Conservation (phyloP, 495 filamentous ascomycete genomes). For the Xylaria castorea region DNA sequence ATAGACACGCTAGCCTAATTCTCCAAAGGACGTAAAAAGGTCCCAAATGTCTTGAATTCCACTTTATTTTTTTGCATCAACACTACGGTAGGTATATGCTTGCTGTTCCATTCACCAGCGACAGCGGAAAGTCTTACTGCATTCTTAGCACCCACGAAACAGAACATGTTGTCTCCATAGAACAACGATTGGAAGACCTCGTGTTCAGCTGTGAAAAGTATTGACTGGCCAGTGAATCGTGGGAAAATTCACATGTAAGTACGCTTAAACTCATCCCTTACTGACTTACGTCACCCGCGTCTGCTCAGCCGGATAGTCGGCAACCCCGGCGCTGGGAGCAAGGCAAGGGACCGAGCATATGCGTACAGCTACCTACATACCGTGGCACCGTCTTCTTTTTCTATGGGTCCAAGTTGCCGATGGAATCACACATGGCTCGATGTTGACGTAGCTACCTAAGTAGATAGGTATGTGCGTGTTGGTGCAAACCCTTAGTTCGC, state of each 20-base stretch:
- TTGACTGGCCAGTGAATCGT: background rate
- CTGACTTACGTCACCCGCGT: constrained; percentile 7
- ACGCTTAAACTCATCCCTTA: background rate
- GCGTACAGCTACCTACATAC: background rate
- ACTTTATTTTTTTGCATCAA: too few species aligned
- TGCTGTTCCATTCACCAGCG: too few species aligned
- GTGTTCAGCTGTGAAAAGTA: background rate
- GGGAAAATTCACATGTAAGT: background rate
- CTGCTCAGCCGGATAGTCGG: background rate
- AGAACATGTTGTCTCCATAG: background rate
- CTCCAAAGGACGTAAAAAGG: too few species aligned
- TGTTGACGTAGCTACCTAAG: background rate
- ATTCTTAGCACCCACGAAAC: background rate
- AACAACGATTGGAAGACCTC: background rate
- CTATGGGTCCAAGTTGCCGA: background rate
- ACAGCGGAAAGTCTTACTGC: background rate
- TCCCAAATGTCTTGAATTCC: too few species aligned
- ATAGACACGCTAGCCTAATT: too few species aligned
- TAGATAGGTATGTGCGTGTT: background rate
- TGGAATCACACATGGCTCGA: background rate
- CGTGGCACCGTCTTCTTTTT: background rate
- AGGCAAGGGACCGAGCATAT: constrained; percentile 9
- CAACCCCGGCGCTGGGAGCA: background rate
- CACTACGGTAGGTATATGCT: too few species aligned
- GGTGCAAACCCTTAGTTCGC: background rate